phyloP scores from a whole-genome alignment of 768 basidiomycete genomes.

The Pisolithus tinctorius region DNA sequence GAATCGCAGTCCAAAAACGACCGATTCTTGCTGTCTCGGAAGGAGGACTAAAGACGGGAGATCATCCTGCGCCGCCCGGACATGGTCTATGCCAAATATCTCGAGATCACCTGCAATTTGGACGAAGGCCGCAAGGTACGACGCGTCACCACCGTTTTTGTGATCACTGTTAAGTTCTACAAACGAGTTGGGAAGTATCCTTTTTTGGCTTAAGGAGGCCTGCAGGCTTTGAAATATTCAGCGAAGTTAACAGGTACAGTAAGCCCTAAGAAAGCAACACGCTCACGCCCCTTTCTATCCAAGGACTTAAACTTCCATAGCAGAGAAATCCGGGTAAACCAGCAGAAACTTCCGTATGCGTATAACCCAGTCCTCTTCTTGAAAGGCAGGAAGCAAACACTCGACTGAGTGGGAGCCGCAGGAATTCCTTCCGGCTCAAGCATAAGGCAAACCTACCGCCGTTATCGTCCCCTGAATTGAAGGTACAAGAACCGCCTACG shows the following conservation, averaged over 20 bases:
- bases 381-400: constrained; percentile 17
- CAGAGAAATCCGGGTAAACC: neutral
- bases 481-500: constrained; percentile 41
- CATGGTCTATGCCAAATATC: constrained; percentile 79
- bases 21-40: constrained; percentile 67
- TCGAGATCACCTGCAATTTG: constrained; percentile 77
- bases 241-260: constrained; percentile 74
- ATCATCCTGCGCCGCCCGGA: constrained; percentile 77
- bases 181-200: constrained; percentile 69
- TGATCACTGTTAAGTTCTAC: constrained; percentile 59
- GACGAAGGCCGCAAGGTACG: constrained; percentile 82
- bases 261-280: constrained; percentile 15
- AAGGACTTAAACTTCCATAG: constrained; percentile 4
- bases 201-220: constrained; percentile 66
- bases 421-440: constrained; percentile 24
- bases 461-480: constrained; percentile 47
- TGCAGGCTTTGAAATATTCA: constrained; percentile 70
- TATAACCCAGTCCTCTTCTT: neutral
- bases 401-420: constrained; percentile 45
- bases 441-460: constrained; percentile 38
- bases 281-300: constrained; percentile 23
- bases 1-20: constrained; percentile 54
- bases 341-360: neutral
- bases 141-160: neutral
- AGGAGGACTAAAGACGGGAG: constrained; percentile 81